Percentiles rank a stretch among this genome's conserved stretches.
These are phyloP conservation scores for Ananas comosus DNA, from an alignment of 176 grass and related monocot genomes.

Conservation along the genomic window DNA sequence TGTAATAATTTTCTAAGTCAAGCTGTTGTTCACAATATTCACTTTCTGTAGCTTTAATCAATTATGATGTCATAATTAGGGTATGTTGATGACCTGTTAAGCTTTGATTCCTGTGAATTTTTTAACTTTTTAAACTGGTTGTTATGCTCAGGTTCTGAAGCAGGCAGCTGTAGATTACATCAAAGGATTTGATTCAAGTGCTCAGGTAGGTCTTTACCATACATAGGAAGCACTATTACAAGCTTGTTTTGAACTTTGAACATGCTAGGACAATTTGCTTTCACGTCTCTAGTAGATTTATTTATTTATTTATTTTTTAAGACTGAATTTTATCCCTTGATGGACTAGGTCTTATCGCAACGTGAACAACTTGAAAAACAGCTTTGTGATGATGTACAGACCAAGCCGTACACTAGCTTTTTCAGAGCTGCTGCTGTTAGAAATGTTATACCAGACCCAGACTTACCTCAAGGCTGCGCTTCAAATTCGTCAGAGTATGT, in stretches of 20 bases:
- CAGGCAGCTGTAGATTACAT: constrained; percentile 55
- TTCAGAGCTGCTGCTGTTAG: constrained; percentile 53
- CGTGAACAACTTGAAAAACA: constrained; percentile 57
- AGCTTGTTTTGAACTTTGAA: constrained; percentile 8
- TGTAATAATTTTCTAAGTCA: neutral
- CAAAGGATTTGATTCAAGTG: constrained; percentile 55
- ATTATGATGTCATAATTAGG: neutral
- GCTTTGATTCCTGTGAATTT: neutral
- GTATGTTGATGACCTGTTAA: neutral
- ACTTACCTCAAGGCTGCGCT: constrained; percentile 41
- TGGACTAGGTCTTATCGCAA: constrained; percentile 54
- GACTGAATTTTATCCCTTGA: constrained; percentile 4
- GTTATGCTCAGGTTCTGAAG: constrained; percentile 48
- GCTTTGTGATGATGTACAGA: constrained; percentile 18
- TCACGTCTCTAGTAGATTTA: constrained; percentile 3
- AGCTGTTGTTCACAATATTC: too few species aligned
- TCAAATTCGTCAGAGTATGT: constrained; percentile 63
- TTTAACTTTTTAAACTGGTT: constrained; percentile 12
- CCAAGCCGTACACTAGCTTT: constrained; percentile 28
- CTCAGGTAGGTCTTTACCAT: constrained; percentile 44
- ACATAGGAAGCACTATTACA: constrained; percentile 14
- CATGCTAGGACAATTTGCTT: constrained; percentile 10
- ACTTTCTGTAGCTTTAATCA: neutral
- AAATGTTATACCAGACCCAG: constrained; percentile 76
- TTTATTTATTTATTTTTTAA: neutral